Conservation (phyloP, 148 eudicot genomes). For the Limonium bicolor region DNA sequence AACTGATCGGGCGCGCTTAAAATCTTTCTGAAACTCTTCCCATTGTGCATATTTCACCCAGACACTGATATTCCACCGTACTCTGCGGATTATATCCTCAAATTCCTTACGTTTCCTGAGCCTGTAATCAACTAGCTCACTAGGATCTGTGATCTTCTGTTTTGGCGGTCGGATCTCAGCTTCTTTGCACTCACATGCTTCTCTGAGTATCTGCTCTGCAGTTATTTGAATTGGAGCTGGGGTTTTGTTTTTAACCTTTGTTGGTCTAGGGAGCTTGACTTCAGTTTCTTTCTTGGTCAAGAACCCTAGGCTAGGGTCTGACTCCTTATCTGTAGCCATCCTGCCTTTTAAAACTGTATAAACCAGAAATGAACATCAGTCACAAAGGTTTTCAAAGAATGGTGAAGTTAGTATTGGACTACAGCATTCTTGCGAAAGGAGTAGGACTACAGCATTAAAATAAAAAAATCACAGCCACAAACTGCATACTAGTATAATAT, state of each 20-base stretch:
- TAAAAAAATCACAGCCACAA: no score
- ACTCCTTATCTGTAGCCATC: constrained; percentile 31
- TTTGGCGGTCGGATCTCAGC: constrained; percentile 83
- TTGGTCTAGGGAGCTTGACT: constrained; percentile 60
- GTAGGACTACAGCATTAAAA: no score
- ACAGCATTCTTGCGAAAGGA: no score
- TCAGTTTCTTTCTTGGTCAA: constrained; percentile 74
- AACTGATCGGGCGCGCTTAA: constrained; percentile 51
- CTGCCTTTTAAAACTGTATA: no score
- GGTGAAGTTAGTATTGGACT: no score
- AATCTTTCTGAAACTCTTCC: constrained; percentile 86
- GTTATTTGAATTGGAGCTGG: constrained; percentile 78
- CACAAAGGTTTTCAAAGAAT: no score
- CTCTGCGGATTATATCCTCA: constrained; percentile 65
- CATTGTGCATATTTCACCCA: constrained; percentile 88
- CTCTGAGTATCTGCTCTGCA: constrained; percentile 80
- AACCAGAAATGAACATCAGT: no score
- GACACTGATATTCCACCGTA: constrained; percentile 54
- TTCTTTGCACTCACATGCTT: constrained; percentile 75
- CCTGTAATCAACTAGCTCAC: constrained; percentile 73
- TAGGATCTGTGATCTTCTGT: constrained; percentile 70
- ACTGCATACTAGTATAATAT: no score
- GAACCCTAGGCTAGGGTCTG: constrained; percentile 50
- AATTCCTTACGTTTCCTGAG: constrained; percentile 68
- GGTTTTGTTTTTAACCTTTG: constrained; percentile 77